A percentile compares a stretch with the other conserved stretches of the same genome.
phyloP scores from a whole-genome alignment of 768 basidiomycete species.

The Xerocomellus dryophilus region DNA sequence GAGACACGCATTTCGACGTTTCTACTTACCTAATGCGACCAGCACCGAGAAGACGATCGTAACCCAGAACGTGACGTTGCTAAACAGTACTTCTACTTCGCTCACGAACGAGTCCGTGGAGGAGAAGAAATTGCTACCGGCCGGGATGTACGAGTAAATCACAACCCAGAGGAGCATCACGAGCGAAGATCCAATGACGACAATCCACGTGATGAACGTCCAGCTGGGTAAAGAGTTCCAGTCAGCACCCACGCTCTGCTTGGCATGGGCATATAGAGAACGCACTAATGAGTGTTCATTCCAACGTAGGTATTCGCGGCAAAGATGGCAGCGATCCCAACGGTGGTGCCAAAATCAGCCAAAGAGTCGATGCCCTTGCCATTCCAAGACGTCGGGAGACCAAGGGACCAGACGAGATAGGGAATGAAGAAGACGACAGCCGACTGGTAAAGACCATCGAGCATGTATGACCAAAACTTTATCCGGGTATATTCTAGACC shows the following conservation, averaged over 20 bases:
- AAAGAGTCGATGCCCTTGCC: conserved; percentile 77
- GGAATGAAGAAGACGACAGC: conserved; percentile 84
- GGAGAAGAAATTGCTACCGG: conserved; percentile 66
- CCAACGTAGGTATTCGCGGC: conserved; percentile 90
- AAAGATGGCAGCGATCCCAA: conserved; percentile 83
- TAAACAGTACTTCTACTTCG: conserved; percentile 71
- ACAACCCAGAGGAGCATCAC: conserved; percentile 86
- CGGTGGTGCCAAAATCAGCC: conserved; percentile 89
- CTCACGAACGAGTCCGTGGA: conserved; percentile 65
- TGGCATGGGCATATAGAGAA: conserved; percentile 25
- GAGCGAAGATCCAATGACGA: conserved; percentile 75
- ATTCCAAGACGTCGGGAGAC: conserved; percentile 66
- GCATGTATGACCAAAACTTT: conserved; percentile 95
- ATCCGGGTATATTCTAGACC: conserved; percentile 88
- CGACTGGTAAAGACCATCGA: conserved; percentile 93
- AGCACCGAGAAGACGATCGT: conserved; percentile 66
- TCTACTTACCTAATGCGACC: conserved; percentile 67
- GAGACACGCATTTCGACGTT: neutral
- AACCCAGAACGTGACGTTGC: conserved; percentile 81
- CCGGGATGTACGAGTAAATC: conserved; percentile 79
- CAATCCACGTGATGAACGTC: conserved; percentile 82
- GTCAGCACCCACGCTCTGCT: conserved; percentile 3
- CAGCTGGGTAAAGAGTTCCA: conserved; percentile 47
- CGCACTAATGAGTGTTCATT: conserved; percentile 85
- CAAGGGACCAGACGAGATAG: conserved; percentile 67